Conservation (phyloP, 1,284 basidiomycete species). For the Malassezia slooffiae region DNA sequence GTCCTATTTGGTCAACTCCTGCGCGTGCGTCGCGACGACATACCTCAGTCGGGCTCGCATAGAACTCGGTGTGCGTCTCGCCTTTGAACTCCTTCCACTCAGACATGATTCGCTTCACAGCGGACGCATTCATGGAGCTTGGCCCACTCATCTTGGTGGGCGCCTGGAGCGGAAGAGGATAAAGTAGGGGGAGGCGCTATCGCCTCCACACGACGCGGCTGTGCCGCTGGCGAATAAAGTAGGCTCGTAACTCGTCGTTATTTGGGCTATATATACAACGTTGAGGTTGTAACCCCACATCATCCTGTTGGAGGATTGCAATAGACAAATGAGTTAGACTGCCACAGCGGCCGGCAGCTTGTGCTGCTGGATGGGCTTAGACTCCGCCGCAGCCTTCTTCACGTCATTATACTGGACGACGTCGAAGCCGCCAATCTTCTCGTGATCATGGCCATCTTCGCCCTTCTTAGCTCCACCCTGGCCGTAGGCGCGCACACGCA, state of each 20-base stretch:
- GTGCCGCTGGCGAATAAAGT: too few species aligned
- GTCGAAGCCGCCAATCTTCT: conserved; percentile 33
- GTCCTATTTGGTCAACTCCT: conserved; percentile 18
- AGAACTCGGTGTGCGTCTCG: conserved; percentile 2
- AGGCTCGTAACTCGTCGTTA: too few species aligned
- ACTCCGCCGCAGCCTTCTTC: background rate
- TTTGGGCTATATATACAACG: too few species aligned
- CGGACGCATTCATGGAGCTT: conserved; percentile 8
- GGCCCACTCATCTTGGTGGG: too few species aligned
- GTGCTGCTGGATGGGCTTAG: background rate
- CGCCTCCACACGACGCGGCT: too few species aligned
- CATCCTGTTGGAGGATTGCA: conserved; percentile 47
- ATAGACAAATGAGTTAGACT: conserved; percentile 49
- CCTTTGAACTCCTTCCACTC: conserved; percentile 7
- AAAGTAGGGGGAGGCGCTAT: too few species aligned
- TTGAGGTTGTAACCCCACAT: conserved; percentile 2
- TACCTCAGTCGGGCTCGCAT: conserved; percentile 9
- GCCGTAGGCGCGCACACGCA: conserved; percentile 41
- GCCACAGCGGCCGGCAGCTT: background rate
- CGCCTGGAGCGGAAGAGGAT: too few species aligned
- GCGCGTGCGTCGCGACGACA: background rate
- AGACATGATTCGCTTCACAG: conserved; percentile 13
- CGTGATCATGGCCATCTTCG: conserved; percentile 37
- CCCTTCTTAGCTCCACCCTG: conserved; percentile 38
- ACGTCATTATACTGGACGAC: conserved; percentile 28